These are phyloP conservation scores for Alternaria brassicae DNA, from an alignment of 2,329 filamentous ascomycete genomes.

Conservation along the genomic window DNA sequence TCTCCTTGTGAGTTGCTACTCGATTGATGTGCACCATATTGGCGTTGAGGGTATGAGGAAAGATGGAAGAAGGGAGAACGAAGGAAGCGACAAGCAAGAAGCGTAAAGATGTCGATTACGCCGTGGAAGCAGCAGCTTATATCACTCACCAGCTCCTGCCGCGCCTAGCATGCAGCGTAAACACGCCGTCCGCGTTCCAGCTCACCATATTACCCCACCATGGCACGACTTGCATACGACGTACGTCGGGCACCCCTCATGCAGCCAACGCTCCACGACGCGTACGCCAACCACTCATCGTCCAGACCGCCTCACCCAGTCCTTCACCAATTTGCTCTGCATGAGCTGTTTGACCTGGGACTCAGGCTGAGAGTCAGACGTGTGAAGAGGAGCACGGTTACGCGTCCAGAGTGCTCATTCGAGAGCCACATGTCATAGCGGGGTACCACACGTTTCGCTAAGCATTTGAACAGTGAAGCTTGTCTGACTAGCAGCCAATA, in stretches of 20 bases:
- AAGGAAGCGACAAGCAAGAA: neutral
- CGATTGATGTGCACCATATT: conserved; percentile 60
- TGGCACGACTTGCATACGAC: conserved; percentile 13
- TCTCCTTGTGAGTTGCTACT: conserved; percentile 52
- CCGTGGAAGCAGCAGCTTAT: conserved; percentile 14
- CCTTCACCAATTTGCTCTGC: neutral
- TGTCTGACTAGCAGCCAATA: conserved; percentile 14
- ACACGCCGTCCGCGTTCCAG: conserved; percentile 6
- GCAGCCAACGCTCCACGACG: conserved; percentile 11
- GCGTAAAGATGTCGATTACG: neutral
- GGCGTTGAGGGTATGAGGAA: neutral
- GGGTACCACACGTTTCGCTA: conserved; percentile 19
- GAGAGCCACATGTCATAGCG: conserved; percentile 15
- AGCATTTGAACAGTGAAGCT: conserved; percentile 30
- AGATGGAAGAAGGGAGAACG: neutral
- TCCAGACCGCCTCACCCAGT: neutral
- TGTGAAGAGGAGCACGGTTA: neutral
- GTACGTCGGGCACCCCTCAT: neutral
- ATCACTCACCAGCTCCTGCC: conserved; percentile 8
- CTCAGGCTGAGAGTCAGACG: neutral
- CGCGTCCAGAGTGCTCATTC: conserved; percentile 14
- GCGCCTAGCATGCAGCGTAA: conserved; percentile 1
- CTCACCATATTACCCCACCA: conserved; percentile 24
- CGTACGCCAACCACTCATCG: neutral
- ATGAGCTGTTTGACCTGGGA: neutral